phyloP scores from a whole-genome alignment of 2,329 filamentous ascomycete species.

The Lomentospora prolificans region DNA sequence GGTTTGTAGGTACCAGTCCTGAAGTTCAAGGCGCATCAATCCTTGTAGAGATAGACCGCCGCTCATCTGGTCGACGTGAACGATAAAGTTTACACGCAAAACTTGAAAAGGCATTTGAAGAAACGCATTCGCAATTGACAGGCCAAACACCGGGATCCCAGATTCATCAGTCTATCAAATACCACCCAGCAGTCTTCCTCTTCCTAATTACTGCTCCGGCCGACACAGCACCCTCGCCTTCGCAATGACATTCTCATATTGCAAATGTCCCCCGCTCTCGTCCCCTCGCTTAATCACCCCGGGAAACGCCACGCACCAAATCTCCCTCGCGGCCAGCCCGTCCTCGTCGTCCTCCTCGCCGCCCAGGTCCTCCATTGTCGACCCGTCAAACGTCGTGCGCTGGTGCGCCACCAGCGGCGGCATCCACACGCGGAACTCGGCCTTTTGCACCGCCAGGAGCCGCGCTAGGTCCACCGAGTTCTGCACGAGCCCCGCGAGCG shows the following conservation, averaged over 20 bases:
- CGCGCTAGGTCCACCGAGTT: constrained; percentile 47
- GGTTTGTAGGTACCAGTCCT: no score
- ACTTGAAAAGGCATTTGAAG: no score
- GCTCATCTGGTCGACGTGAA: no score
- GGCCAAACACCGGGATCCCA: no score
- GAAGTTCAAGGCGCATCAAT: no score
- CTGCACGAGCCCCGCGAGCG: constrained; percentile 41
- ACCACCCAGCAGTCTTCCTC: neutral
- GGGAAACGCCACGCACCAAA: constrained; percentile 55
- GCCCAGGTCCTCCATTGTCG: constrained; percentile 57
- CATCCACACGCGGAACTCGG: constrained; percentile 46
- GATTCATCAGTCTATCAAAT: no score
- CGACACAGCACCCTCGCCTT: constrained; percentile 57
- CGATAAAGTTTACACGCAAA: no score
- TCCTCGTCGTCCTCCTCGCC: constrained; percentile 55
- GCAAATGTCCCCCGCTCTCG: constrained; percentile 50
- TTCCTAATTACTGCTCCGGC: constrained; percentile 22
- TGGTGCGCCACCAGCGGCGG: constrained; percentile 43
- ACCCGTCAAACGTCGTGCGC: constrained; percentile 43
- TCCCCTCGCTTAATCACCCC: constrained; percentile 55
- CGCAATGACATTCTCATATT: constrained; percentile 53
- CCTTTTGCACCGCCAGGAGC: constrained; percentile 47
- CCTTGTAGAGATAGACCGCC: no score
- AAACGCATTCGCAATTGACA: no score
- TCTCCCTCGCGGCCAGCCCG: constrained; percentile 37